Evolutionary conservation across 805 yeast species (phyloP).

Genomic region (Saturnispora zaruensis): DNA sequence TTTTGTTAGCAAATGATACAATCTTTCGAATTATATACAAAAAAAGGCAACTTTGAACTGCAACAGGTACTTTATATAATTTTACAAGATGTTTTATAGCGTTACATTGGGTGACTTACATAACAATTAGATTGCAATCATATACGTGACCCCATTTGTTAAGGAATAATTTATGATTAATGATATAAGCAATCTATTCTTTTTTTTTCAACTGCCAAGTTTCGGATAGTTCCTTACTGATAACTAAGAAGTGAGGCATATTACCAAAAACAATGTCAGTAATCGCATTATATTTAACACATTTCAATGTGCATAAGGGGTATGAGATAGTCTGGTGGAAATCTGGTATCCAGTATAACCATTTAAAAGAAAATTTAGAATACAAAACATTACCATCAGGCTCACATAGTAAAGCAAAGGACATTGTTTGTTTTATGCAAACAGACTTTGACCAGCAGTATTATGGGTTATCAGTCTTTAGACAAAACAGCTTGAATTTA

Average conservation of each 20-base stretch:
- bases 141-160: too few species aligned
- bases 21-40: neutral
- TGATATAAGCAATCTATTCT: neutral
- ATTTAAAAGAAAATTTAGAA: conserved; percentile 40
- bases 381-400: conserved; percentile 66
- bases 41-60: neutral
- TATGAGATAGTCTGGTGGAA: conserved; percentile 39
- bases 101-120: neutral
- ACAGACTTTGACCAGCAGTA: conserved; percentile 18
- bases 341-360: conserved; percentile 15
- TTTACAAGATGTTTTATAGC: neutral
- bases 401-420: conserved; percentile 42
- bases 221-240: neutral
- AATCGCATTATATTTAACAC: conserved; percentile 38
- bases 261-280: neutral
- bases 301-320: conserved; percentile 46
- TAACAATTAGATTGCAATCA: too few species aligned
- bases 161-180: neutral
- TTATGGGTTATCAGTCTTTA: conserved; percentile 45
- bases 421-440: conserved; percentile 45
- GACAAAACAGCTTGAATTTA: conserved; percentile 30
- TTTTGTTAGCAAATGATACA: neutral
- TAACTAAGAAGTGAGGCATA: neutral
- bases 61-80: too few species aligned
- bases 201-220: neutral